Evolutionary conservation across 371 early-diverging fungal species (phyloP).

Genomic region (Mortierella sp.): DNA sequence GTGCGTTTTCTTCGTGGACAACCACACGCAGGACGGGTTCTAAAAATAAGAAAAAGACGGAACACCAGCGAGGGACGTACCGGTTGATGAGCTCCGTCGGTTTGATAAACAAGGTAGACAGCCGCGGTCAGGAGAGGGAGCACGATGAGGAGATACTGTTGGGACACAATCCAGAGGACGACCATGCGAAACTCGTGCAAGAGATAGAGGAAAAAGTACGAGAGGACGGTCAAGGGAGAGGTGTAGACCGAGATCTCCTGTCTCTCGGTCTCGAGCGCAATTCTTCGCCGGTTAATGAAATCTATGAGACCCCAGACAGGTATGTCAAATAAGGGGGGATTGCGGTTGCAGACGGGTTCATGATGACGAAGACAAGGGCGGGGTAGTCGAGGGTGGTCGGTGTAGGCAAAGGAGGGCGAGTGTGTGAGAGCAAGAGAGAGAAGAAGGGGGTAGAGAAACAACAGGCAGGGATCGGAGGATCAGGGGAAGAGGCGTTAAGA

Average conservation of each 20-base stretch:
- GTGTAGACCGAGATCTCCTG: constrained; percentile 57
- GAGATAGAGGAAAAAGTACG: constrained; percentile 51
- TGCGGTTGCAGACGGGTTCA: background rate
- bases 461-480: background rate
- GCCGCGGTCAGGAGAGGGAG: constrained; percentile 37
- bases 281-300: constrained; percentile 47
- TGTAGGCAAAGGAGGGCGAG: background rate
- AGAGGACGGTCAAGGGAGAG: constrained; percentile 50
- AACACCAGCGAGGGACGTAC: constrained; percentile 29
- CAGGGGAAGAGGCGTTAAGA: background rate
- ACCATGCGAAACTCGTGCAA: constrained; percentile 54
- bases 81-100: constrained; percentile 55
- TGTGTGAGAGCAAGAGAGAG: background rate
- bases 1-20: background rate
- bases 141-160: constrained; percentile 45
- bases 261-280: constrained; percentile 50
- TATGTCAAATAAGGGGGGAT: background rate
- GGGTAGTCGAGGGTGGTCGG: background rate
- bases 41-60: constrained; percentile 25
- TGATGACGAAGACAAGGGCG: background rate
- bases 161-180: constrained; percentile 51
- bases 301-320: constrained; percentile 17
- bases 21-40: background rate
- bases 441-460: background rate
- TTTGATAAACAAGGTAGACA: constrained; percentile 50